Evolutionary conservation across 225 moss, liverwort and hornwort species (phyloP).

Genomic region (Physcomitrium patens): DNA sequence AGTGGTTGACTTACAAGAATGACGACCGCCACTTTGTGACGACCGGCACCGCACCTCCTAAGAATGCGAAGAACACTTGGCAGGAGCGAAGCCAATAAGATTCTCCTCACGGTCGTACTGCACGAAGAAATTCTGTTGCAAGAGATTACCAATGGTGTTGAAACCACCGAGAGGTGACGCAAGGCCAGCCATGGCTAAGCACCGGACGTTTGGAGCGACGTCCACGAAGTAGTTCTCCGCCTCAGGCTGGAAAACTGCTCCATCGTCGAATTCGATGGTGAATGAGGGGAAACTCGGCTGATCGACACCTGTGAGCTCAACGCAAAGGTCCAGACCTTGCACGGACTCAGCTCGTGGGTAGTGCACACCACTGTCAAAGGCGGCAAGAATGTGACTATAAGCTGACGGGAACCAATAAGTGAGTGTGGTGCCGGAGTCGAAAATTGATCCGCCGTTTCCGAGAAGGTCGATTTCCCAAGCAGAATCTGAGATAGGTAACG

Average conservation of each 20-base stretch:
- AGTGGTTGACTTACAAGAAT: slow-evolving; percentile 20
- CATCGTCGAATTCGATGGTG: slow-evolving; percentile 54
- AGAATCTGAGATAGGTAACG: slow-evolving; percentile 43
- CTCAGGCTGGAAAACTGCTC: slow-evolving; percentile 58
- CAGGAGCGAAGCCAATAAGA: slow-evolving; percentile 68
- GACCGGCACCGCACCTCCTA: slow-evolving; percentile 30
- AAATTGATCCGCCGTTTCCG: slow-evolving; percentile 66
- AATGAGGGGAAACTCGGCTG: slow-evolving; percentile 51
- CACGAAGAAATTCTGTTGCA: slow-evolving; percentile 83
- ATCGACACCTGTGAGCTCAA: slow-evolving; percentile 41
- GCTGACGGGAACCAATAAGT: slow-evolving; percentile 64
- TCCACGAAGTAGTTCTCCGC: slow-evolving; percentile 68
- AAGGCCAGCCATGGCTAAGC: slow-evolving; percentile 66
- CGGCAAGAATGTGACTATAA: slow-evolving; percentile 52
- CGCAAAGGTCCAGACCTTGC: slow-evolving; percentile 73
- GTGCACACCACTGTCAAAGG: slow-evolving; percentile 30
- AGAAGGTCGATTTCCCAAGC: slow-evolving; percentile 52
- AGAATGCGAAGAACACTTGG: slow-evolving; percentile 60
- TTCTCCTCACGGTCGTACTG: slow-evolving; percentile 60
- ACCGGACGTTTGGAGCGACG: slow-evolving; percentile 53
- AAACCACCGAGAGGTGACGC: slow-evolving; percentile 47
- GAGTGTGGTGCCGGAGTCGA: slow-evolving; percentile 80
- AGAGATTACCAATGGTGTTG: slow-evolving; percentile 74
- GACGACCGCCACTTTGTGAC: slow-evolving; percentile 45
- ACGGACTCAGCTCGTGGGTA: slow-evolving; percentile 53